Evolutionary conservation across 1,284 basidiomycete species (phyloP), one percentile per base, ranked within the genome.

Genomic region (Ganoderma leucocontextum): DNA sequence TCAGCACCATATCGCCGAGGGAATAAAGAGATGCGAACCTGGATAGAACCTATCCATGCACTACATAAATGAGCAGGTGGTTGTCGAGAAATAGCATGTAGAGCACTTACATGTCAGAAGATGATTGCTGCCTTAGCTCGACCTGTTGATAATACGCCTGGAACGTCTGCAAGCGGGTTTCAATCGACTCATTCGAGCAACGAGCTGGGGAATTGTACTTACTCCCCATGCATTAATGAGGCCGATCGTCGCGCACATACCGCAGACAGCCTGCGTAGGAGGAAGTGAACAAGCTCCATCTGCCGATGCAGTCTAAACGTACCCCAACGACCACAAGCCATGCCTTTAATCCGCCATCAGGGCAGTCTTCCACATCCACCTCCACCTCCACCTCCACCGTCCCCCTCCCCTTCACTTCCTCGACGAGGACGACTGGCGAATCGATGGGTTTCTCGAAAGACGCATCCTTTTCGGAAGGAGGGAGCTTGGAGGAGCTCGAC

Each of bases 171-270:
- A 25, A 9, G 29, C 15, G 4, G 3, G 17, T 8, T 33, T 25
- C n/a, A 33, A 5, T 35, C 1, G 8, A 15, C 8, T 2, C 12
- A 53, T 17, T 19, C 29, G 4, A 7, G 15, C 52, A 29, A 19
- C 7, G 17, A 49, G 52, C 39, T 8, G 29, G 22, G 5, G 47
- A 25, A 9, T 55, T 15, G 15, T 19, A 55, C 52, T 55, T 55
- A 17, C 52, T 10, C 52, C 52, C 52, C 52, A 55, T 19, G 52
- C 52, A 5, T 55, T 55, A 6, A 55, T 10, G 33, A 55, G 52
- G 29, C 52, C 52, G 13, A 55, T 55, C 13, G 52, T 55, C 15
- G 52, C 52, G 29, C 52, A 55, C 29, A 55, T 55, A 35, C 52
- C 52, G 15, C 52, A 55, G 8, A 55, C 52, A 35, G 52, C 52